These are phyloP conservation scores for Pyronema omphalodes DNA, from an alignment of 495 filamentous ascomycete genomes.

Conservation along the genomic window DNA sequence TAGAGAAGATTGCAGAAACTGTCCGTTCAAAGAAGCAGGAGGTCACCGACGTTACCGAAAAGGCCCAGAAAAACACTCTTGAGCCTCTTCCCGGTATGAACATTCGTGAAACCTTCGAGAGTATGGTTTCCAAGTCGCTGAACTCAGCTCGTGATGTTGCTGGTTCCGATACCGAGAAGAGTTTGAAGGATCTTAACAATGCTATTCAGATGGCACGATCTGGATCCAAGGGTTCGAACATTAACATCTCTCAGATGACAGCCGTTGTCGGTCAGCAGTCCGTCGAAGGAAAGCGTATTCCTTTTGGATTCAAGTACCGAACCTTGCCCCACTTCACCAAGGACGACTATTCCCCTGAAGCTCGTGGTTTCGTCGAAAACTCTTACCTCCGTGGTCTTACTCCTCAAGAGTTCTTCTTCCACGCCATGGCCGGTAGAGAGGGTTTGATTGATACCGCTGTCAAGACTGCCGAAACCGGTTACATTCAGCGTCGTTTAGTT, in stretches of 20 bases:
- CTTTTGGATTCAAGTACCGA: slow-evolving; percentile 97
- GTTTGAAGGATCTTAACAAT: slow-evolving; percentile 88
- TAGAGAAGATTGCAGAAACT: slow-evolving; percentile 59
- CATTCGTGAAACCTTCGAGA: slow-evolving; percentile 93
- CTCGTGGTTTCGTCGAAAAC: slow-evolving; percentile 96
- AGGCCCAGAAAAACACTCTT: slow-evolving; percentile 66
- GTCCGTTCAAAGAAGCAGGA: slow-evolving; percentile 64
- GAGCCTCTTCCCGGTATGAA: slow-evolving; percentile 93
- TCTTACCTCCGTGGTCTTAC: slow-evolving; percentile 94
- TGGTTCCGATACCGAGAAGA: slow-evolving; percentile 74
- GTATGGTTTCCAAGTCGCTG: slow-evolving; percentile 76
- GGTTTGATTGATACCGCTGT: slow-evolving; percentile 99
- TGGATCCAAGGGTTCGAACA: slow-evolving; percentile 92
- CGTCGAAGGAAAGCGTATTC: slow-evolving; percentile 96
- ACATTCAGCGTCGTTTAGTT: slow-evolving; percentile 94
- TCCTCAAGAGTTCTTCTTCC: slow-evolving; percentile 95
- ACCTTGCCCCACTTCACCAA: slow-evolving; percentile 97
- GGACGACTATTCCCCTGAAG: slow-evolving; percentile 94
- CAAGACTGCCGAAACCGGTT: slow-evolving; percentile 97
- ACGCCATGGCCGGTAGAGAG: slow-evolving; percentile 99
- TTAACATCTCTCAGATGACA: slow-evolving; percentile 99
- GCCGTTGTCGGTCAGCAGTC: slow-evolving; percentile 93
- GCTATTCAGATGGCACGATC: slow-evolving; percentile 88
- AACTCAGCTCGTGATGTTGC: slow-evolving; percentile 93
- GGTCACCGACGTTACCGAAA: slow-evolving; percentile 50